These are phyloP conservation scores for Ilex asprella DNA, from an alignment of 257 asterid species.

Conservation along the genomic window DNA sequence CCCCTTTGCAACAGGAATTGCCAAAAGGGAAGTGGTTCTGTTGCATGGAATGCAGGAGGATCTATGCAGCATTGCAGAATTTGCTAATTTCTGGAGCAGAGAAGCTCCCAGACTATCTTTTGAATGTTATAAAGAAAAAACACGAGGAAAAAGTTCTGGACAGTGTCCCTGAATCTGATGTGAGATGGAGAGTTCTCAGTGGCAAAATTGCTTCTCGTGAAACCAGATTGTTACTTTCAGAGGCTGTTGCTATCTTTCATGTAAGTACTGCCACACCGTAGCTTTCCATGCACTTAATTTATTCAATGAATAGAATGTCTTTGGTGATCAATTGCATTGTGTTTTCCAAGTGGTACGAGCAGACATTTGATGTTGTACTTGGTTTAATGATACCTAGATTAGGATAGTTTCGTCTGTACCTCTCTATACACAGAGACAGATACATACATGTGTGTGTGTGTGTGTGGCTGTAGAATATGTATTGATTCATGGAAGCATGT, in stretches of 20 bases:
- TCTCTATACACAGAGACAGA: no score
- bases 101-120: conserved; percentile 59
- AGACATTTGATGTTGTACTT: not conserved
- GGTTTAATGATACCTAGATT: not conserved
- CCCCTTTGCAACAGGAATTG: conserved; percentile 54
- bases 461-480: not conserved
- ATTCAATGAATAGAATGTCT: no score
- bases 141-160: conserved; percentile 24
- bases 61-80: conserved; percentile 61
- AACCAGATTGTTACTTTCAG: conserved; percentile 67
- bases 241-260: conserved; percentile 95
- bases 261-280: conserved; percentile 36
- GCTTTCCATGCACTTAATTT: not conserved
- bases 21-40: conserved; percentile 99
- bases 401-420: not conserved
- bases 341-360: not conserved
- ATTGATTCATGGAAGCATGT: no score
- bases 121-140: conserved; percentile 55
- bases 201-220: conserved; percentile 77
- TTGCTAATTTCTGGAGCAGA: conserved; percentile 69
- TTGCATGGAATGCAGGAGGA: conserved; percentile 62
- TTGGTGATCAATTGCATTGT: not conserved
- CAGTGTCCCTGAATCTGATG: conserved; percentile 45
- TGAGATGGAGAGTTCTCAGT: conserved; percentile 89
- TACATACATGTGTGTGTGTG: no score